Conservation (phyloP, 2,329 filamentous ascomycete genomes). For the Coniella vitis region DNA sequence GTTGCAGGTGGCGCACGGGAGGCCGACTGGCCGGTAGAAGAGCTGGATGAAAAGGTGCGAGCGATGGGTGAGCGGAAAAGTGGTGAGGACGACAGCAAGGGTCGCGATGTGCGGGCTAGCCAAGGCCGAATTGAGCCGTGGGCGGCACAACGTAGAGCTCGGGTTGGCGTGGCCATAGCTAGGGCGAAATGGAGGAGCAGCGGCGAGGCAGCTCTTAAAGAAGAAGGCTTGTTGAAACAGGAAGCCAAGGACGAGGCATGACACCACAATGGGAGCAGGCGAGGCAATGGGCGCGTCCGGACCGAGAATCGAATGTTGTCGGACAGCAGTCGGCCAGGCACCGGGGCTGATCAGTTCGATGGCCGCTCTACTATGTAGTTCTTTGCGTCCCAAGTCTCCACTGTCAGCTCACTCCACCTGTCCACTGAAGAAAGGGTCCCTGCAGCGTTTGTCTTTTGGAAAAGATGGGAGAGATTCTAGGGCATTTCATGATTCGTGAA, state of each 20-base stretch:
- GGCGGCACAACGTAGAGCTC: conserved; percentile 16
- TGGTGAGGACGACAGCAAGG: conserved; percentile 4
- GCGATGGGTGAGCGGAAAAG: conserved; percentile 4
- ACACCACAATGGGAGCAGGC: conserved; percentile 10
- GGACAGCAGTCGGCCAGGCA: not conserved
- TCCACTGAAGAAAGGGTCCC: not conserved
- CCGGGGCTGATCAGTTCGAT: conserved; percentile 2
- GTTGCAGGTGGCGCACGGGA: conserved; percentile 22
- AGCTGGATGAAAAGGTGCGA: conserved; percentile 5
- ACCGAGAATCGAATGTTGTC: conserved; percentile 5
- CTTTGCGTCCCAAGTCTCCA: conserved; percentile 3
- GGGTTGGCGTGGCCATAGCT: conserved; percentile 13
- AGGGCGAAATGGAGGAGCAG: not conserved
- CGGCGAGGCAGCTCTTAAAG: not conserved
- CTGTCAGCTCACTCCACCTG: conserved; percentile 2
- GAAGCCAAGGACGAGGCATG: conserved; percentile 1
- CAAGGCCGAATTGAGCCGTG: conserved; percentile 8
- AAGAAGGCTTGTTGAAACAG: not conserved
- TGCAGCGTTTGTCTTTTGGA: too few species aligned
- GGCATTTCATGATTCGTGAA: too few species aligned
- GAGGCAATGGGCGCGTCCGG: conserved; percentile 4
- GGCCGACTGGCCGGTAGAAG: conserved; percentile 15
- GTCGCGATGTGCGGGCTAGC: conserved; percentile 1
- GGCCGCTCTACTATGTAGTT: not conserved
- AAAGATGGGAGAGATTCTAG: too few species aligned